Conservation (phyloP, 140 eudicot species). For the Erigeron philadelphicus region DNA sequence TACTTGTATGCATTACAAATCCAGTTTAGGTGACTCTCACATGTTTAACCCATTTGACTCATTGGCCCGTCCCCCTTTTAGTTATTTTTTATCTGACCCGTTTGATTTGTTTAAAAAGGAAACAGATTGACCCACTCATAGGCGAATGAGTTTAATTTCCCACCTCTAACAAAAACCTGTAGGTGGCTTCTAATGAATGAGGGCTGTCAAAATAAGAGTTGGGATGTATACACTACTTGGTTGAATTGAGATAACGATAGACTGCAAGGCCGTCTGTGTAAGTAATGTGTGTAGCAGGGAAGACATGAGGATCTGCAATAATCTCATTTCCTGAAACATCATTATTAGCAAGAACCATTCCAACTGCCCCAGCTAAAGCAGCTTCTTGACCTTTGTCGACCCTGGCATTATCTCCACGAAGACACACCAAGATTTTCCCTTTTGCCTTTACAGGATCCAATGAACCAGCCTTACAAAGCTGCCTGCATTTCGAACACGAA, state of each 20-base stretch:
- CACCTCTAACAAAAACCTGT: not conserved
- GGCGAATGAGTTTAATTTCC: not conserved
- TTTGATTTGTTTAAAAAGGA: not conserved
- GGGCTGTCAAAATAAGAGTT: not conserved
- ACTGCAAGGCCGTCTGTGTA: slow-evolving; percentile 66
- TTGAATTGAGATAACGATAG: slow-evolving; percentile 45
- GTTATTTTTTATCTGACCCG: not conserved
- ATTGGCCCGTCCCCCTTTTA: not conserved
- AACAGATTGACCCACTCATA: not conserved
- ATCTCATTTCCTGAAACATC: slow-evolving; percentile 59
- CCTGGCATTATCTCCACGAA: slow-evolving; percentile 63
- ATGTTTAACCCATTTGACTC: not conserved
- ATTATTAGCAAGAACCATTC: slow-evolving; percentile 76
- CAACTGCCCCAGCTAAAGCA: slow-evolving; percentile 76
- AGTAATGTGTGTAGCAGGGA: slow-evolving; percentile 77
- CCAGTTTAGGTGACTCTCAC: not conserved
- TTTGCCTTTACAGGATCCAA: slow-evolving; percentile 59
- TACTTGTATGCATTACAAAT: not conserved
- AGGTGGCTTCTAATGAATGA: not conserved
- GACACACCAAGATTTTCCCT: slow-evolving; percentile 81
- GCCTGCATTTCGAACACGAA: slow-evolving; percentile 34
- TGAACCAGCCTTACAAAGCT: slow-evolving; percentile 58
- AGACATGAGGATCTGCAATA: slow-evolving; percentile 76
- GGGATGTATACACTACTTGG: slow-evolving; percentile 40
- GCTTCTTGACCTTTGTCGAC: slow-evolving; percentile 84